These are phyloP conservation scores for Rosa hybrid DNA, from an alignment of 331 rosid species.

Conservation along the genomic window DNA sequence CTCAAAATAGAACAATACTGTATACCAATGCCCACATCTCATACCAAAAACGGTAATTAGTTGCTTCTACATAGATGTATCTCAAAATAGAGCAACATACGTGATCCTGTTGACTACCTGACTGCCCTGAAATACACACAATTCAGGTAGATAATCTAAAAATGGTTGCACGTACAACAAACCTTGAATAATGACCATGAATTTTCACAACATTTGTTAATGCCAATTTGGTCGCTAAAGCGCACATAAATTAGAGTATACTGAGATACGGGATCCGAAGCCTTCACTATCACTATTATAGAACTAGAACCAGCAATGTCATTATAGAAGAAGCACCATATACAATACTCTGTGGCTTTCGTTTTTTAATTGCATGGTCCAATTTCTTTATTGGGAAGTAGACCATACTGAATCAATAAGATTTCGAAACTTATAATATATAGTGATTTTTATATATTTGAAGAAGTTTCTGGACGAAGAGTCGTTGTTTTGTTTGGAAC, in stretches of 20 bases:
- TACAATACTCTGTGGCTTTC: slow-evolving; percentile 9
- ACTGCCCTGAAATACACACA: slow-evolving; percentile 28
- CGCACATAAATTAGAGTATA: slow-evolving; percentile 32
- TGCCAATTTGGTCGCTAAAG: background rate
- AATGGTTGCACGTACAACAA: slow-evolving; percentile 39
- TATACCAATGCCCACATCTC: background rate
- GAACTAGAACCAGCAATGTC: background rate
- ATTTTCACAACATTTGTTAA: background rate
- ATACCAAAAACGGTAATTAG: slow-evolving; percentile 17
- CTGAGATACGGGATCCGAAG: slow-evolving; percentile 58
- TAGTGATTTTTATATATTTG: slow-evolving; percentile 5
- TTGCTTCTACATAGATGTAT: slow-evolving; percentile 15
- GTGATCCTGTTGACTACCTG: slow-evolving; percentile 37
- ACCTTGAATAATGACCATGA: slow-evolving; percentile 42
- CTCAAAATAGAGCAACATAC: slow-evolving; percentile 29
- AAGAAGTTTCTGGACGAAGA: slow-evolving; percentile 36
- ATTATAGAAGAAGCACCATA: slow-evolving; percentile 14
- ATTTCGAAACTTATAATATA: background rate
- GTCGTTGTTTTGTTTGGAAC: slow-evolving; percentile 15
- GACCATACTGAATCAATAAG: slow-evolving; percentile 1
- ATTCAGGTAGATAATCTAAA: slow-evolving; percentile 35
- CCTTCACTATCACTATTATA: slow-evolving; percentile 15
- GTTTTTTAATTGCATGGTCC: background rate
- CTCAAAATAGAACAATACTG: slow-evolving; percentile 15
- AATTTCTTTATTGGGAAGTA: slow-evolving; percentile 20